These are phyloP conservation scores for Tarenaya hassleriana DNA, from an alignment of 345 rosid species.

Conservation along the genomic window DNA sequence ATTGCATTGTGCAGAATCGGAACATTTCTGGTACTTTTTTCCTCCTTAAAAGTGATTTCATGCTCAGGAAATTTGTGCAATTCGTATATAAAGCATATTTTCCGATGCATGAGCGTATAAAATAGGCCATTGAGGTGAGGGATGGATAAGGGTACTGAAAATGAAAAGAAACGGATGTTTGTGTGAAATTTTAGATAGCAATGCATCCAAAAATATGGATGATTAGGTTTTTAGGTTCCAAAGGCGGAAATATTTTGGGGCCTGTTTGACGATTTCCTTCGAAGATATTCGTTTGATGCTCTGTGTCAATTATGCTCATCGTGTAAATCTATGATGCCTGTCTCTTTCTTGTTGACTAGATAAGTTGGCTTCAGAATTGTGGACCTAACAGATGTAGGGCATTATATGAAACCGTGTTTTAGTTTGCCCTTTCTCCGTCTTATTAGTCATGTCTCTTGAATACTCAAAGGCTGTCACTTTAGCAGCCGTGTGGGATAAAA, in stretches of 20 bases:
- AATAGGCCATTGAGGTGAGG: neutral
- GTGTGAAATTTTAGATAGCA: no score
- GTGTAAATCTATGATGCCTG: neutral
- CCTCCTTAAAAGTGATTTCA: no score
- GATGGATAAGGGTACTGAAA: neutral
- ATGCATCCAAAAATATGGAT: no score
- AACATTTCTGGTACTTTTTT: no score
- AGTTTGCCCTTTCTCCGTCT: conserved; percentile 4
- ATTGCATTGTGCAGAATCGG: no score
- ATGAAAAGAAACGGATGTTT: no score
- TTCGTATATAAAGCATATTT: neutral
- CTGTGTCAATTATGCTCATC: neutral
- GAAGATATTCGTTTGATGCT: neutral
- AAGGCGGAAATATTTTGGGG: no score
- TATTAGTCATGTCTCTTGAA: conserved; percentile 12
- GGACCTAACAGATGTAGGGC: neutral
- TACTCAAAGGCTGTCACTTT: conserved; percentile 3
- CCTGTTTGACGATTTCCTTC: no score
- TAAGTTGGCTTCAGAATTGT: neutral
- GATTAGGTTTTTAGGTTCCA: no score
- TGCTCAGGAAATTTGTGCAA: no score
- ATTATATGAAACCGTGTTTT: neutral
- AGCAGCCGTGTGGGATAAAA: conserved; percentile 1
- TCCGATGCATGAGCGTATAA: neutral
- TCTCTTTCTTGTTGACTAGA: neutral